Conservation (phyloP, 192 early-diverging fungal species). For the Phlyctochytrium bullatum region DNA sequence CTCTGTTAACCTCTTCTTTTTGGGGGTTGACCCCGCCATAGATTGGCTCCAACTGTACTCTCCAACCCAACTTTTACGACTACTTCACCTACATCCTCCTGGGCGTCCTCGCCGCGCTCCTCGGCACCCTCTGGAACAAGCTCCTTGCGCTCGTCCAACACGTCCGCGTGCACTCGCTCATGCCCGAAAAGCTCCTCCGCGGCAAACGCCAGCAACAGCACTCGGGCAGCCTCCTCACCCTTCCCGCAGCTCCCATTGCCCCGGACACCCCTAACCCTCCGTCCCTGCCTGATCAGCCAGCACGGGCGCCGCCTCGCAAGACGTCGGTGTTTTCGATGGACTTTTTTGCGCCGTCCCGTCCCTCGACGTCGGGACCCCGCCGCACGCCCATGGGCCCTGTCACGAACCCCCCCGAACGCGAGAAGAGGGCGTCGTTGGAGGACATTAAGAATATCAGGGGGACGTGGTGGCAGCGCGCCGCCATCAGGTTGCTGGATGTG, state of each 20-base stretch:
- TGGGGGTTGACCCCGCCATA: neutral
- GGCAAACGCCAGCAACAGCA: neutral
- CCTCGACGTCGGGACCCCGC: neutral
- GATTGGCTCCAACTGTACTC: slow-evolving; percentile 16
- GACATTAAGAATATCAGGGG: neutral
- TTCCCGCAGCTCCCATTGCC: no score
- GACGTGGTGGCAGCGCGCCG: neutral
- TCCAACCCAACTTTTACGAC: slow-evolving; percentile 10
- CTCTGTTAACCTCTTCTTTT: neutral
- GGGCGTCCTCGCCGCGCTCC: slow-evolving; percentile 22
- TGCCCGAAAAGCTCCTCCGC: slow-evolving; percentile 14
- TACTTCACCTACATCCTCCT: slow-evolving; percentile 23
- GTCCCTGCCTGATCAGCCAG: no score
- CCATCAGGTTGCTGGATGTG: slow-evolving; percentile 27
- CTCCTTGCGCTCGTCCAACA: slow-evolving; percentile 28
- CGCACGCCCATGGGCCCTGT: neutral
- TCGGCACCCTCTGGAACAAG: slow-evolving; percentile 32
- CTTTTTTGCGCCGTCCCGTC: neutral
- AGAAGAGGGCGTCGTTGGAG: slow-evolving; percentile 7
- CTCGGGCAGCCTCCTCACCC: neutral
- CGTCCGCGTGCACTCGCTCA: slow-evolving; percentile 20
- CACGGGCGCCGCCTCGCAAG: no score
- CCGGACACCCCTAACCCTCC: no score
- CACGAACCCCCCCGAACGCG: slow-evolving; percentile 1
- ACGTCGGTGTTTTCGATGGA: neutral